These are phyloP conservation scores for Collybiopsis luxurians DNA, from an alignment of 768 basidiomycete species.

Conservation along the genomic window DNA sequence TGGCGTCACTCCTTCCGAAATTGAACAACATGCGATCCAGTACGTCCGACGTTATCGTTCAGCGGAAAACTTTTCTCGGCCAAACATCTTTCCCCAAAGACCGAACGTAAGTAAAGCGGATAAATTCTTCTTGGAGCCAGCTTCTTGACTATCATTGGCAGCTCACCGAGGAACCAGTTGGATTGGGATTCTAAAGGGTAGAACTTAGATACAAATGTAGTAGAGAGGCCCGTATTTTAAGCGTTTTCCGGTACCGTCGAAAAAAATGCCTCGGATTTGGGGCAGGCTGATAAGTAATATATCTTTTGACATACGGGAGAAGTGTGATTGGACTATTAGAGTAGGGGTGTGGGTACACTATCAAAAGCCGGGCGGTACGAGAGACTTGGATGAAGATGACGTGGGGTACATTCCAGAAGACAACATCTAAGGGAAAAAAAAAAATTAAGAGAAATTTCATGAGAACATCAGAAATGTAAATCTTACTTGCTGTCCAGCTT, in stretches of 20 bases:
- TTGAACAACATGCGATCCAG: slow-evolving; percentile 85
- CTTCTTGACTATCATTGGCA: not conserved
- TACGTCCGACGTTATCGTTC: slow-evolving; percentile 88
- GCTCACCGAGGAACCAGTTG: slow-evolving; percentile 1
- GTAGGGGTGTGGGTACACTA: not conserved
- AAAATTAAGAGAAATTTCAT: not conserved
- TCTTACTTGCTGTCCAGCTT: slow-evolving; percentile 88
- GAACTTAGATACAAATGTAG: not conserved
- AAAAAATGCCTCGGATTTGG: not conserved
- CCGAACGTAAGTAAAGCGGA: slow-evolving; percentile 21
- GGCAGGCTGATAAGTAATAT: too few relatives aligned
- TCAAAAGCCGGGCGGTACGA: slow-evolving; percentile 86
- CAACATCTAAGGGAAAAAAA: slow-evolving; percentile 57
- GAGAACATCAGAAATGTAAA: not conserved
- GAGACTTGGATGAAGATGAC: slow-evolving; percentile 47
- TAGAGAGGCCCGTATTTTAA: not conserved
- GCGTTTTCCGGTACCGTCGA: not conserved
- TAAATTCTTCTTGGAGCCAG: not conserved
- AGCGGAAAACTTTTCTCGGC: slow-evolving; percentile 69
- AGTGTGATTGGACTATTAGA: slow-evolving; percentile 1
- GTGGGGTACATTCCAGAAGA: slow-evolving; percentile 58
- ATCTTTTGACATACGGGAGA: slow-evolving; percentile 1
- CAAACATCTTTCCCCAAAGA: slow-evolving; percentile 61
- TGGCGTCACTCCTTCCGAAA: slow-evolving; percentile 76
- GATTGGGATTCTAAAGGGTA: slow-evolving; percentile 2